A percentile compares a stretch with the other conserved stretches of the same genome.
Conservation (phyloP, 768 basidiomycete species). For the Gymnopilus junonius region DNA sequence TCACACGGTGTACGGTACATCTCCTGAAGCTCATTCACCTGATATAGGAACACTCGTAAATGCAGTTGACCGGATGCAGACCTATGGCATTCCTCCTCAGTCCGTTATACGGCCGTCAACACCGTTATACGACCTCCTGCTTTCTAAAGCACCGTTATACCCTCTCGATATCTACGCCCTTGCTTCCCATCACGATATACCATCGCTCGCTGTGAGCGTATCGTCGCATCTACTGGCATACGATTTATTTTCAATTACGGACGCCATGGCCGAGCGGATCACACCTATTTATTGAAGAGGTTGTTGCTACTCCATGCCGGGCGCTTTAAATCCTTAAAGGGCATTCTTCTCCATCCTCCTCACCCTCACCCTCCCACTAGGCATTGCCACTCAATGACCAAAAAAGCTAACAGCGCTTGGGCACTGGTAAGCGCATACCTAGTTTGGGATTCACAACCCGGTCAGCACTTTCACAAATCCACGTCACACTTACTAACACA, state of each 20-base stretch:
- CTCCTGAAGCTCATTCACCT: conserved; percentile 55
- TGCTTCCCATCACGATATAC: conserved; percentile 37
- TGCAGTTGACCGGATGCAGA: conserved; percentile 43
- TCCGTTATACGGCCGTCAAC: conserved; percentile 28
- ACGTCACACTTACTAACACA: too few species aligned
- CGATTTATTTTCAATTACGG: conserved; percentile 37
- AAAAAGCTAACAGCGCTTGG: conserved; percentile 33
- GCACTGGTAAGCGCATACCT: conserved; percentile 30
- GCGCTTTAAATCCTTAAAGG: conserved; percentile 39
- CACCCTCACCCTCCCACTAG: conserved; percentile 24
- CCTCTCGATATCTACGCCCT: conserved; percentile 47
- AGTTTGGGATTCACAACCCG: conserved; percentile 31
- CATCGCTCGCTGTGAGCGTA: conserved; percentile 41
- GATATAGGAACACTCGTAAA: conserved; percentile 47
- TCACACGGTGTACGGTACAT: conserved; percentile 56
- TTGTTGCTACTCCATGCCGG: conserved; percentile 41
- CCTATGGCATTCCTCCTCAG: conserved; percentile 26
- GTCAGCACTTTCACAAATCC: conserved; percentile 17
- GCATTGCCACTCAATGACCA: conserved; percentile 29
- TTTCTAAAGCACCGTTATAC: conserved; percentile 34
- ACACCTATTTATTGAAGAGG: conserved; percentile 45
- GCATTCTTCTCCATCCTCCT: conserved; percentile 27
- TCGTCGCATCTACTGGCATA: conserved; percentile 45
- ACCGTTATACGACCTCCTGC: conserved; percentile 35
- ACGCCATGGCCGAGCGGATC: conserved; percentile 41